These are phyloP conservation scores for Ciborinia camelliae DNA, from an alignment of 2,329 filamentous ascomycete species.

Conservation along the genomic window DNA sequence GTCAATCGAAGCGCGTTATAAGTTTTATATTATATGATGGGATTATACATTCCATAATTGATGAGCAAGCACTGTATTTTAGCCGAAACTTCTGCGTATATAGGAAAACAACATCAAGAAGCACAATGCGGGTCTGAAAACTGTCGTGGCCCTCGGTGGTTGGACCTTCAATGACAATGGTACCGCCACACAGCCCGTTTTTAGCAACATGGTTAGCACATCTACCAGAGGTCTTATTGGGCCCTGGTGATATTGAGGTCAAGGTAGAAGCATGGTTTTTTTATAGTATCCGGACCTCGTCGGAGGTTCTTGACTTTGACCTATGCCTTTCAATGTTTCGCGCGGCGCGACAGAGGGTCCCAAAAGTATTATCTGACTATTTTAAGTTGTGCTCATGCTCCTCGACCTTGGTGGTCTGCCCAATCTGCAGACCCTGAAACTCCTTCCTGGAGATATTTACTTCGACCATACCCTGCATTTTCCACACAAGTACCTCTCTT, in stretches of 20 bases:
- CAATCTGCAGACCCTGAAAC: no score
- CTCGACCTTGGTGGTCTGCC: no score
- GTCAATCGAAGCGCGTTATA: not conserved
- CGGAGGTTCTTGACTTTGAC: not conserved
- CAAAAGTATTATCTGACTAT: not conserved
- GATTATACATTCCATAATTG: no score
- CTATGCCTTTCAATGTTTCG: constrained; percentile 3
- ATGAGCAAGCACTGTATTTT: no score
- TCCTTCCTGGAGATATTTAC: no score
- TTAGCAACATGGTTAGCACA: not conserved
- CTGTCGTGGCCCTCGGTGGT: constrained; percentile 25
- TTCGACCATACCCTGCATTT: no score
- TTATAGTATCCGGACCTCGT: constrained; percentile 1
- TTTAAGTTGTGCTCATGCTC: constrained; percentile 16
- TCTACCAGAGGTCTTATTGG: no score
- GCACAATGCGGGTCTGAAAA: constrained; percentile 16
- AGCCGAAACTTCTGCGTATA: no score
- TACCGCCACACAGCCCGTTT: not conserved
- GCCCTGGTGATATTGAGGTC: no score
- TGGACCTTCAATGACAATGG: constrained; percentile 24
- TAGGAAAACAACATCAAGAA: no score
- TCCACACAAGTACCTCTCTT: no score
- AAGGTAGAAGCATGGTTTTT: no score
- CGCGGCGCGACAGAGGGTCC: constrained; percentile 6
- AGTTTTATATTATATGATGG: not conserved